Evolutionary conservation across 2,329 filamentous ascomycete species (phyloP).

Genomic region (Rutstroemia sp.): DNA sequence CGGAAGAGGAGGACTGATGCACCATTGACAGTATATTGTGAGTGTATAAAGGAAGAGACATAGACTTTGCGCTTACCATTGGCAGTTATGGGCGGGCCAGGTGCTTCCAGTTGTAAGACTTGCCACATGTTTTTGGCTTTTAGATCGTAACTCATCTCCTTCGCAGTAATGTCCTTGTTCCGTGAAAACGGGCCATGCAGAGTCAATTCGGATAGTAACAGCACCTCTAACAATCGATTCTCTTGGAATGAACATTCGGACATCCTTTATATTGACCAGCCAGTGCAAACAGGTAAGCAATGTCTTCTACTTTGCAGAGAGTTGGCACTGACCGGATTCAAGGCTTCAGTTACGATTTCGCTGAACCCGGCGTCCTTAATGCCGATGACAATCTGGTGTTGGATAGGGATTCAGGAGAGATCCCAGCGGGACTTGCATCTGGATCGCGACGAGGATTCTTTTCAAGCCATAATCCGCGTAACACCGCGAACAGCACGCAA

Average conservation of each 20-base stretch:
- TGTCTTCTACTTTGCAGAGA: not conserved
- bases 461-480: not conserved
- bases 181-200: conserved; percentile 46
- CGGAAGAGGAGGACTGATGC: conserved; percentile 37
- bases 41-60: not conserved
- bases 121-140: not conserved
- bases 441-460: not conserved
- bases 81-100: conserved; percentile 52
- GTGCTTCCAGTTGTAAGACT: conserved; percentile 29
- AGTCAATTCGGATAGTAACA: conserved; percentile 33
- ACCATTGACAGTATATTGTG: conserved; percentile 47
- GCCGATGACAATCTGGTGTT: not conserved
- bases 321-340: not conserved
- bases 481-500: not conserved
- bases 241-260: conserved; percentile 53
- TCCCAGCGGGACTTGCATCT: not conserved
- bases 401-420: not conserved
- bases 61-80: not conserved
- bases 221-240: conserved; percentile 43
- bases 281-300: conserved; percentile 2
- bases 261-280: conserved; percentile 44
- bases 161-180: conserved; percentile 42
- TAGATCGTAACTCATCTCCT: not conserved
- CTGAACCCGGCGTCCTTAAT: not conserved
- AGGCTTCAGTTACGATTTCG: not conserved